These are phyloP conservation scores for Botrytis byssoidea DNA, from an alignment of 2,329 filamentous ascomycete species.

Conservation along the genomic window DNA sequence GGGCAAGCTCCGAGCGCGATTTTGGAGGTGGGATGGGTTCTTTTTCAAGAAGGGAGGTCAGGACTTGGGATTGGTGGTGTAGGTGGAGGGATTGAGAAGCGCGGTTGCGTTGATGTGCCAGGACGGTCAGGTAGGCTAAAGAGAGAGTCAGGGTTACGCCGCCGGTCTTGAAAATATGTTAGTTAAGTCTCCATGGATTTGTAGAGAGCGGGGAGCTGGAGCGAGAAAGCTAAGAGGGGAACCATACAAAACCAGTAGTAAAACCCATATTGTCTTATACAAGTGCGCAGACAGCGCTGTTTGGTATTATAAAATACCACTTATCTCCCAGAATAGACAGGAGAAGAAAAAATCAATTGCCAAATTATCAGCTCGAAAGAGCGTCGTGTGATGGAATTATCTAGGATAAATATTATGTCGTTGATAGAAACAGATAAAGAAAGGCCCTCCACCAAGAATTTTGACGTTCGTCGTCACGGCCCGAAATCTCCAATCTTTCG, in stretches of 20 bases:
- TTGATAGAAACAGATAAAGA: constrained; percentile 21
- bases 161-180: constrained; percentile 56
- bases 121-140: constrained; percentile 68
- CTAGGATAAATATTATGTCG: constrained; percentile 19
- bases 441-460: constrained; percentile 15
- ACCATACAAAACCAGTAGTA: constrained; percentile 69
- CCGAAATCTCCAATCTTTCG: constrained; percentile 11
- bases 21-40: constrained; percentile 49
- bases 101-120: constrained; percentile 68
- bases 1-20: constrained; percentile 51
- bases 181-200: constrained; percentile 18
- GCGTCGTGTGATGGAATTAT: constrained; percentile 23
- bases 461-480: constrained; percentile 1
- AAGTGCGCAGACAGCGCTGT: constrained; percentile 26
- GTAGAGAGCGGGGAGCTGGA: neutral
- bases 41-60: constrained; percentile 53
- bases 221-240: constrained; percentile 6
- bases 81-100: constrained; percentile 5
- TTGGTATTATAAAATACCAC: neutral
- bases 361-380: constrained; percentile 27
- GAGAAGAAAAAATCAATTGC: neutral
- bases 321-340: neutral
- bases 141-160: constrained; percentile 74
- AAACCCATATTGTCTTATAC: constrained; percentile 60
- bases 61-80: constrained; percentile 51